Evolutionary conservation across 208 protist species (phyloP), one percentile per base, ranked within the genome.

Genomic region (Trypanosoma congolense): DNA sequence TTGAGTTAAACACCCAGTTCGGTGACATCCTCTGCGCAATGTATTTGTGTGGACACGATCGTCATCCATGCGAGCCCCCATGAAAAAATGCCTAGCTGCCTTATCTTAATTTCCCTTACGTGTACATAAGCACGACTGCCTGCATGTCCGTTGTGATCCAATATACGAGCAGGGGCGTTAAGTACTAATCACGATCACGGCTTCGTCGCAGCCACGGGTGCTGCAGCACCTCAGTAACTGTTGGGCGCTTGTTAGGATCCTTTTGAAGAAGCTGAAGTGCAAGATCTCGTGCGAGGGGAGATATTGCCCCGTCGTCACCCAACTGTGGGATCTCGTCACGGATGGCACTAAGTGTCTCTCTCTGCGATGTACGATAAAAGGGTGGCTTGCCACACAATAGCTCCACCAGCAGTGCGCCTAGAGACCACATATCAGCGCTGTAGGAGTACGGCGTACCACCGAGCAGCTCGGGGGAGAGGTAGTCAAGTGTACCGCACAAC

Each of bases 391-490:
- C 89, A 0, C 68, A 84, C 26, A 96, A 52, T 81, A 96, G 81
- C 72, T 96, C 82, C 24, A 68, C 82, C 8, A 93, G 36, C 60
- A 90, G 83, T 18, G 79, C 81, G 8, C 89, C 89, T 0, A 96
- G 74, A n/a, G 86, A 92, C 86, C 89, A 96, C 8, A 96, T 77
- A 59, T 96, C 89, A 33, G 83, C 87, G 31, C 86, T 79, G 18
- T 21, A 51, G 1, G 71, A 77, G 71, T 90, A 79, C 31, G 69
- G 61, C 31, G 60, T 43, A 25, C 77, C 76, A 22, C 42, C 38
- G 6, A 98, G 63, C 84, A 99, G 97, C 78, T 99, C 98, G 2
- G 98, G 98, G 0, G 98, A 96, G 5, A 99, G 70, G 70, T 99
- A 99, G 70, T 99, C 97, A 1, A 99, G 83, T 3, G 98, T 99